Evolutionary conservation across 306 rosid species (phyloP).

Genomic region (Corylus americana): DNA sequence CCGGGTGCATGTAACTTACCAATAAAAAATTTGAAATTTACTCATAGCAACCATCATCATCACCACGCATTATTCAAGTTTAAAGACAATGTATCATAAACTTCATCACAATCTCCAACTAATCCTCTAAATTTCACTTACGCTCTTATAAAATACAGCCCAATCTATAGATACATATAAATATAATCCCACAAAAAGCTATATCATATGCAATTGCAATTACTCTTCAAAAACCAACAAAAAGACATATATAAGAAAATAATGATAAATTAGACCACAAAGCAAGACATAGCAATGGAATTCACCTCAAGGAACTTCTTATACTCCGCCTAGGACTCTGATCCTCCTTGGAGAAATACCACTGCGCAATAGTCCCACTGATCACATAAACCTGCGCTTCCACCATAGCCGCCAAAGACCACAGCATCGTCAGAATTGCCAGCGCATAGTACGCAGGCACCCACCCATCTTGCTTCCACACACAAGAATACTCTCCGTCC

Average conservation of each 20-base stretch:
- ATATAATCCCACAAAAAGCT: neutral
- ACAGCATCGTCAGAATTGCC: conserved; percentile 86
- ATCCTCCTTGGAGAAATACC: conserved; percentile 77
- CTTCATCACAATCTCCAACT: neutral
- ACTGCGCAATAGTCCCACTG: conserved; percentile 82
- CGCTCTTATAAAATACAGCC: neutral
- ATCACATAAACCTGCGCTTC: conserved; percentile 88
- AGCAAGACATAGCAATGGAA: neutral
- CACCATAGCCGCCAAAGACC: conserved; percentile 74
- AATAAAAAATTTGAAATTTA: neutral
- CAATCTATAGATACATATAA: neutral
- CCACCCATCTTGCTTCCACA: conserved; percentile 89
- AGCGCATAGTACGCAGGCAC: conserved; percentile 83
- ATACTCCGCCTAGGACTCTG: conserved; percentile 51
- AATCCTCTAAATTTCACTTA: neutral
- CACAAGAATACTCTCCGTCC: conserved; percentile 54
- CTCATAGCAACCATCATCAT: neutral
- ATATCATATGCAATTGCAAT: neutral
- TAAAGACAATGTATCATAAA: neutral
- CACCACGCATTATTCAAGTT: neutral
- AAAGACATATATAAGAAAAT: neutral
- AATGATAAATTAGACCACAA: neutral
- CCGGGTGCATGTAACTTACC: no score
- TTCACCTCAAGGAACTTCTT: conserved; percentile 77
- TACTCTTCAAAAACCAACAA: conserved; percentile 4